Evolutionary conservation across 2,329 filamentous ascomycete genomes (phyloP).

Genomic region (Aspergillus vadensis): DNA sequence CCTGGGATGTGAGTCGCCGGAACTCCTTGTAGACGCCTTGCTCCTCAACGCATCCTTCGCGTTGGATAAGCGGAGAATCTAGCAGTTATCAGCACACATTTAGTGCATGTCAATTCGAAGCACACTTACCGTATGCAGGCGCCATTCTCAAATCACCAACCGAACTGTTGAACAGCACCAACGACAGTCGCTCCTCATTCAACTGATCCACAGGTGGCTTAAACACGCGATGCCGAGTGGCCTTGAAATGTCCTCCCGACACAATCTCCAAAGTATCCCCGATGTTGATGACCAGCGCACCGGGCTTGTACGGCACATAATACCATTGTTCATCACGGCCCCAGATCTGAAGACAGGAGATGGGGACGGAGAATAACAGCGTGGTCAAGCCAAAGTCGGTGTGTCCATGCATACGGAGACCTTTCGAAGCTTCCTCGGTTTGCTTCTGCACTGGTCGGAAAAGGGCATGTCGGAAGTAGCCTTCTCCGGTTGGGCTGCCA

Average conservation of each 20-base stretch:
- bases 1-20: constrained; percentile 45
- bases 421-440: constrained; percentile 41
- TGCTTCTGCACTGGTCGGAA: constrained; percentile 41
- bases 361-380: constrained; percentile 50
- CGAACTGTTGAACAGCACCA: constrained; percentile 52
- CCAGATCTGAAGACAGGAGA: constrained; percentile 53
- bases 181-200: constrained; percentile 29
- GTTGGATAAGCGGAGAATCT: constrained; percentile 43
- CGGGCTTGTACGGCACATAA: constrained; percentile 46
- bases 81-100: background rate
- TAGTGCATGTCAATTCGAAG: background rate
- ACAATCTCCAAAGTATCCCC: constrained; percentile 51
- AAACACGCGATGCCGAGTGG: constrained; percentile 49
- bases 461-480: constrained; percentile 52
- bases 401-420: constrained; percentile 49
- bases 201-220: constrained; percentile 46
- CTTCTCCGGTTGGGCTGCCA: constrained; percentile 46
- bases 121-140: constrained; percentile 38
- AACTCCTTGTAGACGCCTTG: constrained; percentile 53
- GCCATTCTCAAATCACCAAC: constrained; percentile 48
- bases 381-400: constrained; percentile 53
- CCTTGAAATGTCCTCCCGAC: constrained; percentile 52
- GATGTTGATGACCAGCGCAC: constrained; percentile 54
- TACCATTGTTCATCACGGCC: constrained; percentile 50
- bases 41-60: constrained; percentile 47